Conservation (phyloP, 1,284 basidiomycete species). For the Agroathelia rolfsii region DNA sequence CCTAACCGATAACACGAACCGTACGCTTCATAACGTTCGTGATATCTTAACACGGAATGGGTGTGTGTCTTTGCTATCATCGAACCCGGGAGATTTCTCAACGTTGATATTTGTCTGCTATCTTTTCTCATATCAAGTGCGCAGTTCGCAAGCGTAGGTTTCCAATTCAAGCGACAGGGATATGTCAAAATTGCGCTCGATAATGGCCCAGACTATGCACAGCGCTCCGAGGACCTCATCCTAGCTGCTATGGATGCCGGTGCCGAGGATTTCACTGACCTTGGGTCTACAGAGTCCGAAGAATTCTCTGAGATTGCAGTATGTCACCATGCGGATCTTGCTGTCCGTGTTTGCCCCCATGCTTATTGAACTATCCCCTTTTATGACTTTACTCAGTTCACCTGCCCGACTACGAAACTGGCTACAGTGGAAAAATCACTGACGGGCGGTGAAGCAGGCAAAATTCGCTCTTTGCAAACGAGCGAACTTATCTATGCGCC, state of each 20-base stretch:
- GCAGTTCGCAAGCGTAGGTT: conserved; percentile 63
- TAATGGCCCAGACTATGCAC: conserved; percentile 33
- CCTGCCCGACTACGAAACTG: conserved; percentile 40
- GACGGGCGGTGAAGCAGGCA: conserved; percentile 27
- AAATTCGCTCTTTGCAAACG: conserved; percentile 32
- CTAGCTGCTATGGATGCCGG: conserved; percentile 38
- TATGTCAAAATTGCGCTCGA: conserved; percentile 46
- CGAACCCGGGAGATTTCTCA: not conserved
- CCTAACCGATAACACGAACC: conserved; percentile 62
- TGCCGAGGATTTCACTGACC: conserved; percentile 46
- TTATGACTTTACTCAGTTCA: conserved; percentile 31
- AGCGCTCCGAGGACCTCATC: conserved; percentile 37
- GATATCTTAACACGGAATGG: conserved; percentile 49
- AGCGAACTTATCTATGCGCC: conserved; percentile 53
- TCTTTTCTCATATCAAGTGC: conserved; percentile 37
- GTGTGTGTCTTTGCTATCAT: conserved; percentile 28
- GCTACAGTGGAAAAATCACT: conserved; percentile 32
- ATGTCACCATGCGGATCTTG: conserved; percentile 11
- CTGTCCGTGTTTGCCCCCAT: conserved; percentile 4
- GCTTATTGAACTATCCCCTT: no score
- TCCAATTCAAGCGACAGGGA: conserved; percentile 68
- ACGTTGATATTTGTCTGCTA: conserved; percentile 4
- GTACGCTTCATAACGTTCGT: conserved; percentile 57
- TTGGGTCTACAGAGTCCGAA: conserved; percentile 23
- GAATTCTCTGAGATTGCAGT: conserved; percentile 34